phyloP scores from a whole-genome alignment of 192 early-diverging fungal genomes.

The Podila clonocystis region DNA sequence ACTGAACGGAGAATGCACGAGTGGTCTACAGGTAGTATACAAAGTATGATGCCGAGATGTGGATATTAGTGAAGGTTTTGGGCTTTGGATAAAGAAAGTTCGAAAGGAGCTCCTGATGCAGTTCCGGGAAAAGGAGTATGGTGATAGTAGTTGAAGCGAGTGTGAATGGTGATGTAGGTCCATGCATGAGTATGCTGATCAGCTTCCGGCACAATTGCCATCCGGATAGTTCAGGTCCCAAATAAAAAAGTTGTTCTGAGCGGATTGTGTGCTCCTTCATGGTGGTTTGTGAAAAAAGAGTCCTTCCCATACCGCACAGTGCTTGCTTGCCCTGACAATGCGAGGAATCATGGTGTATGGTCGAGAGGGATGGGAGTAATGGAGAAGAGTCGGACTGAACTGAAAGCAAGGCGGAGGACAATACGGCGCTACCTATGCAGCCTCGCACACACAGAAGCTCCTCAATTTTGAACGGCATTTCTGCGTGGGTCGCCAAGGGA shows the following conservation, averaged over 20 bases:
- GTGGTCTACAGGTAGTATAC: conserved; percentile 10
- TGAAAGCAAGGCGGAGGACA: background rate
- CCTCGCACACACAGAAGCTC: background rate
- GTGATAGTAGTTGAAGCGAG: too few relatives aligned
- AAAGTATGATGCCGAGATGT: background rate
- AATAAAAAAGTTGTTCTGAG: too few relatives aligned
- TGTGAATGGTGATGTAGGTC: too few relatives aligned
- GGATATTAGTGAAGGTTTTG: background rate
- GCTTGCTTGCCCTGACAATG: conserved; percentile 28
- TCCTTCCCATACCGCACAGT: background rate
- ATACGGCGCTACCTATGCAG: background rate
- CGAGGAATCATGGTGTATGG: conserved; percentile 1
- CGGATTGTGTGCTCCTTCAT: too few relatives aligned
- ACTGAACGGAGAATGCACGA: conserved; percentile 36
- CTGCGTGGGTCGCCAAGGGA: background rate
- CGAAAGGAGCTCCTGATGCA: too few relatives aligned
- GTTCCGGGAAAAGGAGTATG: too few relatives aligned
- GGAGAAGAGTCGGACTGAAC: background rate
- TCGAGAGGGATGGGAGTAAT: background rate
- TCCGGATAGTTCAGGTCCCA: too few relatives aligned
- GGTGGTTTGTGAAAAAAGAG: too few relatives aligned
- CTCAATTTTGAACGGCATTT: background rate
- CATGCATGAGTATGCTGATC: too few relatives aligned
- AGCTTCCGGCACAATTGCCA: too few relatives aligned
- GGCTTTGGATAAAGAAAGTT: background rate